Evolutionary conservation across 2,329 filamentous ascomycete genomes (phyloP).

Genomic region (Clarireedia hainanense): DNA sequence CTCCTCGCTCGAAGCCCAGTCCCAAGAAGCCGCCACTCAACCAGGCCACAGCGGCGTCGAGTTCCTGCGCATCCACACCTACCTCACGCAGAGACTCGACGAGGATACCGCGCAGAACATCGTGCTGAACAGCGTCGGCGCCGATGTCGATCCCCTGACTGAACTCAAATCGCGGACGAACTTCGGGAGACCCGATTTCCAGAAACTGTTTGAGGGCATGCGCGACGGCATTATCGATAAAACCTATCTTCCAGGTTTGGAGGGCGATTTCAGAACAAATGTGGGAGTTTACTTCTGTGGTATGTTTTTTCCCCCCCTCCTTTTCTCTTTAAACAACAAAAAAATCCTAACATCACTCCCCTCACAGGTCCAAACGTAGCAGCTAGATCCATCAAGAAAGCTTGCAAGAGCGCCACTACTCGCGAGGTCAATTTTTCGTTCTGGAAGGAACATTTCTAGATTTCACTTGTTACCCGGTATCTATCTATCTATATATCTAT

Average conservation of each 20-base stretch:
- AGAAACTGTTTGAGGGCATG: constrained; percentile 72
- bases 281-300: constrained; percentile 98
- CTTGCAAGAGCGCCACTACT: constrained; percentile 64
- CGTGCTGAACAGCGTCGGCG: constrained; percentile 88
- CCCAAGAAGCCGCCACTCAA: constrained; percentile 57
- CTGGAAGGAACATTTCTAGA: constrained; percentile 91
- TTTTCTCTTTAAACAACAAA: background rate
- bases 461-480: background rate
- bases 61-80: constrained; percentile 96
- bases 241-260: constrained; percentile 75
- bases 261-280: constrained; percentile 68
- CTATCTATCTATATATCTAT: no score
- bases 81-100: constrained; percentile 89
- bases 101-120: constrained; percentile 93
- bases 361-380: constrained; percentile 31
- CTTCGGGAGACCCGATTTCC: constrained; percentile 90
- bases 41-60: constrained; percentile 63
- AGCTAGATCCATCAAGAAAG: constrained; percentile 78
- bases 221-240: constrained; percentile 78
- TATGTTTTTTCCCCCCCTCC: constrained; percentile 47
- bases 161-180: constrained; percentile 86
- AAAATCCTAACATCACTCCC: constrained; percentile 8
- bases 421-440: constrained; percentile 88
- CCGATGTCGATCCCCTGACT: constrained; percentile 80
- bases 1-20: constrained; percentile 83